Base-by-base conservation (phyloP, 1,139 yeast species). In the Sugiyamaella castrensis region DNA sequence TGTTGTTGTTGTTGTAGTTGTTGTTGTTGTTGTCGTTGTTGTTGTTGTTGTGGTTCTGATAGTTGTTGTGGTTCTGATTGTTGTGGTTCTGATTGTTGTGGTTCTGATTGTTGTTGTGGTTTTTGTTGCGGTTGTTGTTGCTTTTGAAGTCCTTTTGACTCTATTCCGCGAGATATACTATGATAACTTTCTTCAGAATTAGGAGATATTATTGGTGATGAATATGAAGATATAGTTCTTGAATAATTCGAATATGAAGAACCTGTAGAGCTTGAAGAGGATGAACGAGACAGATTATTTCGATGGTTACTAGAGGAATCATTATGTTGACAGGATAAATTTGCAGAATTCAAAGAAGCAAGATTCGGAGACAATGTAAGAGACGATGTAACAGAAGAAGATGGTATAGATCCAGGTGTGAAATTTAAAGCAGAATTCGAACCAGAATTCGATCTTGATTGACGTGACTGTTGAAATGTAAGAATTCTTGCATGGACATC, bases 381-480 rank as follows among this genome's bases (percentile, higher is more conserved):
- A 4, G 32, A 31, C 24, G 11, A 27, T 24, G 46, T 29, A 6
- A 27, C 15, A 7, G 40, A 36, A 4, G 16, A 30, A 28, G 38
- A 19, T 7, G 51, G 47, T 24, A 42, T 37, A 6, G 47, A 36
- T 3, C 45, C 43, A 12, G 48, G 51, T 31, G 40, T 27, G 43
- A 51, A 48, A 40, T 28, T 33, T 34, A 48, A 46, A 11, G 52
- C 57, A 16, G 47, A 40, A 40, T 49, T 46, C 1, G 60, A 55
- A 24, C 57, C 58, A 6, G 63, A 56, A 40, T 57, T 58, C 11
- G 63, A 58, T 8, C 62, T 50, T 3, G 60, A 56, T 38, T 56
- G 59, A 11, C 66, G 55, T 13, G 60, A 56, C 37, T 58, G 58
- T 46, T 60, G 64, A 44, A 62, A 62, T 10, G 61, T 60, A 45